These are phyloP conservation scores for Metschnikowia kunwiensis DNA, from an alignment of 805 yeast species.

Conservation along the genomic window DNA sequence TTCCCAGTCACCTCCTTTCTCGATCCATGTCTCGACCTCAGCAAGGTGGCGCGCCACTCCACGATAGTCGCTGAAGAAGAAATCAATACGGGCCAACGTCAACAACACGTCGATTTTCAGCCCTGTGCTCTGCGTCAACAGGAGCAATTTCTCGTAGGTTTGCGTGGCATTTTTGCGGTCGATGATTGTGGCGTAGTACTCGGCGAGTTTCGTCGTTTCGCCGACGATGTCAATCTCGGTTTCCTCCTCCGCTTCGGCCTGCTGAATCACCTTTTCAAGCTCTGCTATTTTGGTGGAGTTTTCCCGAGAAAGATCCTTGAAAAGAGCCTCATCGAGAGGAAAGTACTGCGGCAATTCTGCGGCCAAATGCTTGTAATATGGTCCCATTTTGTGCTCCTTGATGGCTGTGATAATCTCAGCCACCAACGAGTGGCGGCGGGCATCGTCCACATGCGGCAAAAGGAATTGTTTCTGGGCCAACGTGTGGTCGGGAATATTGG, in stretches of 20 bases:
- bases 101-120: slow-evolving; percentile 83
- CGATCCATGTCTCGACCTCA: slow-evolving; percentile 70
- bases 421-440: slow-evolving; percentile 33
- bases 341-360: slow-evolving; percentile 32
- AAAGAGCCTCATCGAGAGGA: slow-evolving; percentile 60
- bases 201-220: slow-evolving; percentile 78
- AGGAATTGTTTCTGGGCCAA: slow-evolving; percentile 79
- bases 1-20: slow-evolving; percentile 99
- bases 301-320: slow-evolving; percentile 44
- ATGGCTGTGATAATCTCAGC: slow-evolving; percentile 52
- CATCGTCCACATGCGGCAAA: slow-evolving; percentile 38
- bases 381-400: slow-evolving; percentile 65
- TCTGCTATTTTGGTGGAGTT: slow-evolving; percentile 56
- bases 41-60: slow-evolving; percentile 71
- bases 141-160: slow-evolving; percentile 69
- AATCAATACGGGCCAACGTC: slow-evolving; percentile 83
- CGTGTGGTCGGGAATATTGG: slow-evolving; percentile 74
- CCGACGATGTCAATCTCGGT: slow-evolving; percentile 81
- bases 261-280: slow-evolving; percentile 53
- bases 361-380: slow-evolving; percentile 70
- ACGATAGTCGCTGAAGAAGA: slow-evolving; percentile 76
- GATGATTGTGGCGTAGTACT: slow-evolving; percentile 81
- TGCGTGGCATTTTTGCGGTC: slow-evolving; percentile 68
- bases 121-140: slow-evolving; percentile 81
- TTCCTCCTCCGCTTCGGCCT: slow-evolving; percentile 66